Percentiles rank a stretch among this genome's conserved stretches.
phyloP scores from a whole-genome alignment of 768 basidiomycete species.

The Calocera cornea region DNA sequence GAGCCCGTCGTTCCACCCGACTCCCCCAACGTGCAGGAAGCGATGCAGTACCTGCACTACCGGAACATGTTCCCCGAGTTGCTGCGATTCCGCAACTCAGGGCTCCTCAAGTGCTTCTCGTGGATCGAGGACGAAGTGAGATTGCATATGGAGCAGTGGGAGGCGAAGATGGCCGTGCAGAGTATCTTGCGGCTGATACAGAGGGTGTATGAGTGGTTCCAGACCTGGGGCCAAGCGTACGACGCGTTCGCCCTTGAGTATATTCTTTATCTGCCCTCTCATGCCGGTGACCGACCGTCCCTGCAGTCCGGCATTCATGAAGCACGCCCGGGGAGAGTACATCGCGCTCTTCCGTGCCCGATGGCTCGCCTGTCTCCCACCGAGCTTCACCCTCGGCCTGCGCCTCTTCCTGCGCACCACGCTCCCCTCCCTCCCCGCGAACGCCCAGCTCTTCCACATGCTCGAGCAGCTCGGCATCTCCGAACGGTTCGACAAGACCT shows the following conservation, averaged over 20 bases:
- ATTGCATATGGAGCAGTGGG: slow-evolving; percentile 4
- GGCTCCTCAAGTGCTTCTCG: neutral
- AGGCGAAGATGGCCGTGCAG: neutral
- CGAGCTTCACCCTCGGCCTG: slow-evolving; percentile 8
- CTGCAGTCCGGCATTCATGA: neutral
- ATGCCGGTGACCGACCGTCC: slow-evolving; percentile 10
- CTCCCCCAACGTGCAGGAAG: neutral
- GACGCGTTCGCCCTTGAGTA: neutral
- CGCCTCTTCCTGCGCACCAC: slow-evolving; percentile 9
- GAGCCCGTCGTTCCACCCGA: neutral
- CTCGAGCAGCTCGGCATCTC: slow-evolving; percentile 62
- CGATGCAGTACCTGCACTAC: neutral
- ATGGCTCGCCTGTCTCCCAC: slow-evolving; percentile 9
- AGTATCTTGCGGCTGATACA: slow-evolving; percentile 7
- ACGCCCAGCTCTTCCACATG: slow-evolving; percentile 37
- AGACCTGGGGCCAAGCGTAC: slow-evolving; percentile 9
- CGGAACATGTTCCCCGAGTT: slow-evolving; percentile 6
- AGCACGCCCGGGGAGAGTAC: neutral
- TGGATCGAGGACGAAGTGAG: slow-evolving; percentile 6
- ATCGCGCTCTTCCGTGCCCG: slow-evolving; percentile 4
- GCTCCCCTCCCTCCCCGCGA: slow-evolving; percentile 17
- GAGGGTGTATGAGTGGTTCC: slow-evolving; percentile 5
- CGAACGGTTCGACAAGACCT: slow-evolving; percentile 69
- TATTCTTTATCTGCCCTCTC: neutral
- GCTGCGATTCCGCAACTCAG: neutral